Evolutionary conservation across 768 basidiomycete species (phyloP).

Genomic region (Termitomyces sp.): DNA sequence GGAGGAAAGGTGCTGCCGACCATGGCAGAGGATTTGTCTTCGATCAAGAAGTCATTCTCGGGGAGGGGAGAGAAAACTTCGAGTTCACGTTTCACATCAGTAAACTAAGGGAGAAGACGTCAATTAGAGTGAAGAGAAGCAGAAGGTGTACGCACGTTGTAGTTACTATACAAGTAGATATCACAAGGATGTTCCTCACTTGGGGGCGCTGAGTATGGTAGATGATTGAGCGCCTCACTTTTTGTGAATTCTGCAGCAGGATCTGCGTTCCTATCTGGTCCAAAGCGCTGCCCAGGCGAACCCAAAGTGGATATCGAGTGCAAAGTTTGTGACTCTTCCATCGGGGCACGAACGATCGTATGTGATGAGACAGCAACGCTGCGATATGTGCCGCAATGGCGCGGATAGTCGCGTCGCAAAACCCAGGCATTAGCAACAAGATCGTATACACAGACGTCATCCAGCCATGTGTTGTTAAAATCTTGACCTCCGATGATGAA

Average conservation of each 20-base stretch:
- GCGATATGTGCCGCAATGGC: conserved; percentile 96
- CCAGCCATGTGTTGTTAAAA: conserved; percentile 87
- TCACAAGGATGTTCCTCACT: conserved; percentile 77
- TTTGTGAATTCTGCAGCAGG: conserved; percentile 45
- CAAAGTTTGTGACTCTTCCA: conserved; percentile 46
- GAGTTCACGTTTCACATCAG: conserved; percentile 92
- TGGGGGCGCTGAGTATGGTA: conserved; percentile 71
- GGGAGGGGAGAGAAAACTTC: conserved; percentile 85
- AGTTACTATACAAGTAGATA: conserved; percentile 92
- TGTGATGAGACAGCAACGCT: conserved; percentile 81
- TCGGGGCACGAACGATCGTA: conserved; percentile 61
- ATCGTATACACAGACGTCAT: conserved; percentile 90
- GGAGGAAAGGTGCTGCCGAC: conserved; percentile 80
- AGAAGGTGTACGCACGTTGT: conserved; percentile 60
- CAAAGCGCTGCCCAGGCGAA: conserved; percentile 55
- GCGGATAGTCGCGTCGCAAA: conserved; percentile 71
- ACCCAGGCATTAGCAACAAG: conserved; percentile 71
- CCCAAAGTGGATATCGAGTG: conserved; percentile 40
- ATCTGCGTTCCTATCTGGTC: conserved; percentile 34
- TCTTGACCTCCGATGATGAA: conserved; percentile 96
- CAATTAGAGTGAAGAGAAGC: not conserved
- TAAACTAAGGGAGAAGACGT: conserved; percentile 50
- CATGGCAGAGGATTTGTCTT: conserved; percentile 81
- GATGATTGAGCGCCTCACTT: conserved; percentile 56
- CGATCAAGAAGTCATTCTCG: conserved; percentile 68